A percentile compares a stretch with the other conserved stretches of the same genome.
These are phyloP conservation scores for Geosmithia putterillii DNA, from an alignment of 2,329 filamentous ascomycete species.

Conservation along the genomic window DNA sequence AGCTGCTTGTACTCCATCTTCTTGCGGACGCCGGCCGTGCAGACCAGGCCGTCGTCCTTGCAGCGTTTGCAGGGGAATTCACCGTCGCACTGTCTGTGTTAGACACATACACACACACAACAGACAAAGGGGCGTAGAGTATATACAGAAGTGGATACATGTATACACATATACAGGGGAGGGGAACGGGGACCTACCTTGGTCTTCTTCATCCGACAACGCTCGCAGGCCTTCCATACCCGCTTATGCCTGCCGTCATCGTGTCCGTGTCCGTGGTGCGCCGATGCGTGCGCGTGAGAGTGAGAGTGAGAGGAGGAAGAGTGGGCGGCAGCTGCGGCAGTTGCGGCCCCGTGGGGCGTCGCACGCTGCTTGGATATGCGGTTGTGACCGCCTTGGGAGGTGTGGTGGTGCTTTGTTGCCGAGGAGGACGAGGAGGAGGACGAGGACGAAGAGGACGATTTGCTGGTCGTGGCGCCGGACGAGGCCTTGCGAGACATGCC, in stretches of 20 bases:
- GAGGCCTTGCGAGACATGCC: constrained; percentile 19
- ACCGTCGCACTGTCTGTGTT: constrained; percentile 40
- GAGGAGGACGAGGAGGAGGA: too few relatives aligned
- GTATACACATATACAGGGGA: background rate
- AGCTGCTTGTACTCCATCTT: constrained; percentile 60
- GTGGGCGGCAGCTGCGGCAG: constrained; percentile 17
- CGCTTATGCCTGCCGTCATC: constrained; percentile 47
- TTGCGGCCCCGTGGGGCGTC: constrained; percentile 20
- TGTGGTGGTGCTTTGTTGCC: constrained; percentile 20
- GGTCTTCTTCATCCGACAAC: constrained; percentile 59
- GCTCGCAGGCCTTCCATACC: constrained; percentile 55
- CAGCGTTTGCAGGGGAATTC: constrained; percentile 56
- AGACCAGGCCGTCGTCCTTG: constrained; percentile 52
- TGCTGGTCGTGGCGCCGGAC: constrained; percentile 10
- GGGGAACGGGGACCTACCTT: constrained; percentile 31
- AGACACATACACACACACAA: constrained; percentile 2
- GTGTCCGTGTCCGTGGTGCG: too few relatives aligned
- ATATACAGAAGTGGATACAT: too few relatives aligned
- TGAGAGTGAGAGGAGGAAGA: constrained; percentile 17
- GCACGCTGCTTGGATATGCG: constrained; percentile 33
- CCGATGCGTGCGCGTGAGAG: too few relatives aligned
- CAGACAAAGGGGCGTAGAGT: too few relatives aligned
- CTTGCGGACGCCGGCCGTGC: constrained; percentile 49
- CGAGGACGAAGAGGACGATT: constrained; percentile 13
- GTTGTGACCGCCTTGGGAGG: constrained; percentile 33